phyloP scores from a whole-genome alignment of 2,329 filamentous ascomycete species.

The Cephalotrichum gorgonifer region DNA sequence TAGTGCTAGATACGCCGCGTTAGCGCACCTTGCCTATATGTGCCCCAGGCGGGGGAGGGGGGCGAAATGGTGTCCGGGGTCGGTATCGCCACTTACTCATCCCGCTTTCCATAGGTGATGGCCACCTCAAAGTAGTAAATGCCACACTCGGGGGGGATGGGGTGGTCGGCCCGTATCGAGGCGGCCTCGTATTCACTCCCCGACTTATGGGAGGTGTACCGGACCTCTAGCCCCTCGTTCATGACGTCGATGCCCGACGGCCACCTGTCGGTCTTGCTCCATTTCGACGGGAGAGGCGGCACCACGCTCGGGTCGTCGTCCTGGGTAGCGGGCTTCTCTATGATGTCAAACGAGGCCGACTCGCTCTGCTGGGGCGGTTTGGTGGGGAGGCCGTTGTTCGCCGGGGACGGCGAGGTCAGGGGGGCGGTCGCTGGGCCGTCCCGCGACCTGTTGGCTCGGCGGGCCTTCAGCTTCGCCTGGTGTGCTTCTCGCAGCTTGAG shows the following conservation, averaged over 20 bases:
- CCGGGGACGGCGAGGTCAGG: slow-evolving; percentile 9
- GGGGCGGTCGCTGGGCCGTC: slow-evolving; percentile 25
- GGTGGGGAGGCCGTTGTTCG: slow-evolving; percentile 18
- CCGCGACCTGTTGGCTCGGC: slow-evolving; percentile 14
- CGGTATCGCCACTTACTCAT: slow-evolving; percentile 37
- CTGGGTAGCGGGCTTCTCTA: slow-evolving; percentile 58
- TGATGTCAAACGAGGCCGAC: slow-evolving; percentile 57
- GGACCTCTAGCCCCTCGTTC: slow-evolving; percentile 63
- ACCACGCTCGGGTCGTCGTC: slow-evolving; percentile 38
- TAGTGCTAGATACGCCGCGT: slow-evolving; percentile 30
- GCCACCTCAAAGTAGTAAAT: slow-evolving; percentile 86
- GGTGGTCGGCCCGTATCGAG: slow-evolving; percentile 70
- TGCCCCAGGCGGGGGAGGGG: too few relatives aligned
- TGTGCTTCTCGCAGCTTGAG: slow-evolving; percentile 63
- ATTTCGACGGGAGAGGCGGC: slow-evolving; percentile 66
- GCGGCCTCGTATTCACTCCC: slow-evolving; percentile 61
- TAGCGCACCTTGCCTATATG: background rate
- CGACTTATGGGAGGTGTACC: slow-evolving; percentile 37
- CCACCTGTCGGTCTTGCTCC: slow-evolving; percentile 73
- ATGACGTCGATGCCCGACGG: slow-evolving; percentile 58
- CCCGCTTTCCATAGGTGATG: slow-evolving; percentile 37
- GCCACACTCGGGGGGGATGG: slow-evolving; percentile 81
- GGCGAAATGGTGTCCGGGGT: too few relatives aligned
- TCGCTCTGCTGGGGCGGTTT: background rate
- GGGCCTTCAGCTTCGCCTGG: slow-evolving; percentile 39